phyloP scores from a whole-genome alignment of 345 rosid genomes.

The Pistacia integerrima region DNA sequence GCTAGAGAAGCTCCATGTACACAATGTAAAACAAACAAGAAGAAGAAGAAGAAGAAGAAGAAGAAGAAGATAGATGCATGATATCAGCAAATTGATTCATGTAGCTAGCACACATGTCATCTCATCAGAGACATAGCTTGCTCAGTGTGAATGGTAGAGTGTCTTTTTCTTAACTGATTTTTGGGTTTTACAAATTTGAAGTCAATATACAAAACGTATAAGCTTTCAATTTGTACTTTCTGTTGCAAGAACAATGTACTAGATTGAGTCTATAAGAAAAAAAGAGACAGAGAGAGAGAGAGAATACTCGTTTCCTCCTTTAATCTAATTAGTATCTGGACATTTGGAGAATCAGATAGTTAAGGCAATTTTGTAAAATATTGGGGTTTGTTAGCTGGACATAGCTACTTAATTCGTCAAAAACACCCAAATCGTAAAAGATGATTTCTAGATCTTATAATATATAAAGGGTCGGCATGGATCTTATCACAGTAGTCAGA shows the following conservation, averaged over 20 bases:
- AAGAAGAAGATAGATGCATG: not conserved
- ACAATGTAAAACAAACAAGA: conserved; percentile 11
- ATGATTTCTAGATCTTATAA: too few relatives aligned
- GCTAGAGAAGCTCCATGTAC: conserved; percentile 11
- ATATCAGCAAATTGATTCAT: conserved; percentile 5
- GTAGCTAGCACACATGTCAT: not conserved
- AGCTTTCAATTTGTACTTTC: not conserved
- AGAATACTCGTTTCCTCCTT: too few relatives aligned
- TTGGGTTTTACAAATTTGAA: not conserved
- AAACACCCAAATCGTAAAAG: too few relatives aligned
- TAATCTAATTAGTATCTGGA: too few relatives aligned
- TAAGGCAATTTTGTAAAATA: too few relatives aligned
- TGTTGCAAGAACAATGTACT: not conserved
- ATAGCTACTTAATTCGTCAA: too few relatives aligned
- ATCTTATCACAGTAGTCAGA: too few relatives aligned
- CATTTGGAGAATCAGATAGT: too few relatives aligned
- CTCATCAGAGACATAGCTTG: not conserved
- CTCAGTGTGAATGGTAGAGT: not conserved
- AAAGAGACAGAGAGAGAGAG: too few relatives aligned
- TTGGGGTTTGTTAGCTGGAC: too few relatives aligned
- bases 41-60: not conserved
- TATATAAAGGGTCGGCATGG: too few relatives aligned
- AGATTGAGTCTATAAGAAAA: not conserved
- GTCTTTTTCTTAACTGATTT: conserved; percentile 4
- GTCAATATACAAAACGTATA: not conserved